phyloP scores from a whole-genome alignment of 768 basidiomycete species.

The Mycena olivaceomarginata region DNA sequence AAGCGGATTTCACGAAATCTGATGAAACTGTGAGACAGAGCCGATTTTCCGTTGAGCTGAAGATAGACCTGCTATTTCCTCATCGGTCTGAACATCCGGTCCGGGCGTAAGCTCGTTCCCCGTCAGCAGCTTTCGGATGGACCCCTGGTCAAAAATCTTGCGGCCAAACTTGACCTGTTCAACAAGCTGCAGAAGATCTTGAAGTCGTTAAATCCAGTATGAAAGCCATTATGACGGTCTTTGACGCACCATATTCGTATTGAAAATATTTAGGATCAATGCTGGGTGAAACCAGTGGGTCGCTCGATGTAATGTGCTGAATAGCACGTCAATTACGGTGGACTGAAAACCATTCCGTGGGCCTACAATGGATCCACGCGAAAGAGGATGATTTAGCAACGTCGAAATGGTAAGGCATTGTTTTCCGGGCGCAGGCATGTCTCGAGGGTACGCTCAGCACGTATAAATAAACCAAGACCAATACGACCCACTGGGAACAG shows the following conservation, averaged over 20 bases:
- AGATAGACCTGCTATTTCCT: slow-evolving; percentile 57
- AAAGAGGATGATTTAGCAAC: slow-evolving; percentile 22
- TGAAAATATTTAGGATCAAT: slow-evolving; percentile 31
- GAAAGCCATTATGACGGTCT: neutral
- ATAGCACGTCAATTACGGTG: neutral
- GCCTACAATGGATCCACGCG: slow-evolving; percentile 26
- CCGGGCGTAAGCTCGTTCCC: slow-evolving; percentile 46
- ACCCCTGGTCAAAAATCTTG: slow-evolving; percentile 39
- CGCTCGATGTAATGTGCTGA: slow-evolving; percentile 19
- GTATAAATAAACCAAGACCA: neutral
- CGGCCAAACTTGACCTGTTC: slow-evolving; percentile 48
- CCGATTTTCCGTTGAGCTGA: neutral
- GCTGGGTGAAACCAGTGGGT: slow-evolving; percentile 5
- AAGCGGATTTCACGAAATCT: slow-evolving; percentile 17
- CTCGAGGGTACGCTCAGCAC: neutral
- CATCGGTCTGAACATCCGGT: slow-evolving; percentile 45
- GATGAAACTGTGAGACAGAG: neutral
- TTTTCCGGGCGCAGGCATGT: slow-evolving; percentile 2
- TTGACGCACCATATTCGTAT: slow-evolving; percentile 8
- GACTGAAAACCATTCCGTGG: neutral
- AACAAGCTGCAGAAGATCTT: slow-evolving; percentile 43
- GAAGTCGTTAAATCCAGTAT: neutral
- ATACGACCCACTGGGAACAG: slow-evolving; percentile 45
- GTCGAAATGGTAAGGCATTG: neutral
- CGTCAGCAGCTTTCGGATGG: slow-evolving; percentile 41